These are phyloP conservation scores for Chrysosporium keratinophilum DNA, from an alignment of 2,329 filamentous ascomycete genomes.

Conservation along the genomic window DNA sequence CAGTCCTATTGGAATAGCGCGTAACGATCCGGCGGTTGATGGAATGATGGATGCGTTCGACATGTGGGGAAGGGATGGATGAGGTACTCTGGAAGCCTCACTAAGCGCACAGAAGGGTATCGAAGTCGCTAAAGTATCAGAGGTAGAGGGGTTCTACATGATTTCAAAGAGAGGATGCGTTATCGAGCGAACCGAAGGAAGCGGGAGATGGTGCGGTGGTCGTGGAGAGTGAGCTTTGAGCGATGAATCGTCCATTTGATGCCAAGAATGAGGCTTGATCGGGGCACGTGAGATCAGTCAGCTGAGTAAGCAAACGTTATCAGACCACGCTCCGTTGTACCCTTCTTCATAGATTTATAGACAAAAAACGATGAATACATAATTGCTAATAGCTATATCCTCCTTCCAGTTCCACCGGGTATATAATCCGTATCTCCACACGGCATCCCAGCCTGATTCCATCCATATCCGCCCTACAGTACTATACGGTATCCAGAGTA, in stretches of 20 bases:
- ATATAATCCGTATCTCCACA: not conserved
- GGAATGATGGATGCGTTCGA: conserved; percentile 7
- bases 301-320: conserved; percentile 3
- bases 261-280: conserved; percentile 26
- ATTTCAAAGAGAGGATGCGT: not conserved
- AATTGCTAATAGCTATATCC: not conserved
- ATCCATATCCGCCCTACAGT: not conserved
- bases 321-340: not conserved
- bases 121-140: not conserved
- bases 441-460: not conserved
- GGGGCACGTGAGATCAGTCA: conserved; percentile 22
- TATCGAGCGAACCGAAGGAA: not conserved
- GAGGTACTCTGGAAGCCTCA: not conserved
- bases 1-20: not conserved
- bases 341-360: not conserved
- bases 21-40: not conserved
- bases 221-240: not conserved
- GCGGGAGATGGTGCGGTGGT: not conserved
- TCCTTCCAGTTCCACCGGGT: not conserved
- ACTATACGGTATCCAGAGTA: not conserved
- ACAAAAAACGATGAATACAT: not conserved
- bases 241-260: conserved; percentile 21
- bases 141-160: not conserved
- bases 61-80: conserved; percentile 14
- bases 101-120: not conserved